Evolutionary conservation across 257 asterid genomes (phyloP).

Genomic region (Capsicum baccatum): DNA sequence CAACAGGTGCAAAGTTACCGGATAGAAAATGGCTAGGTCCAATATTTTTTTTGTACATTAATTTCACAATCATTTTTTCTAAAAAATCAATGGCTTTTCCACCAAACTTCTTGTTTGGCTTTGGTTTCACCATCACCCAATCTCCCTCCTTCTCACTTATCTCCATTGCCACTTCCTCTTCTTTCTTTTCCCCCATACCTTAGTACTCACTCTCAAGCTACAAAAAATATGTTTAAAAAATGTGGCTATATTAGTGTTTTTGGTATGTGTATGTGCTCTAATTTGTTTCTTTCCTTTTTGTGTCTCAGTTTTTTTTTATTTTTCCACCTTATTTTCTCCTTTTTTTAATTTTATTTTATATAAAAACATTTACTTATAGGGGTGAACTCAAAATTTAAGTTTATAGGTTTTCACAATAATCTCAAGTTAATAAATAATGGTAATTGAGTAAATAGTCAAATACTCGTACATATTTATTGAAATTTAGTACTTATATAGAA

Average conservation of each 20-base stretch:
- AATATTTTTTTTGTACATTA: not conserved
- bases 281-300: not conserved
- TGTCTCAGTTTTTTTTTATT: not conserved
- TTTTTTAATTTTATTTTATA: not conserved
- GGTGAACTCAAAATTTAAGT: not conserved
- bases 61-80: conserved; percentile 9
- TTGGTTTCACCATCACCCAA: conserved; percentile 21
- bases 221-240: not conserved
- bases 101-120: not conserved
- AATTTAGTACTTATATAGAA: too few species aligned
- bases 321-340: not conserved
- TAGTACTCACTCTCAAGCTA: not conserved
- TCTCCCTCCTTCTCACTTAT: not conserved
- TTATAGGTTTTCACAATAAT: fast-evolving
- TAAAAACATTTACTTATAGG: not conserved
- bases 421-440: too few species aligned
- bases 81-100: conserved; percentile 26
- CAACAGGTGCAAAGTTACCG: conserved; percentile 9
- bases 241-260: not conserved
- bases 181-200: not conserved
- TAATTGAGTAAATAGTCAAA: not conserved
- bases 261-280: not conserved
- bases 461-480: not conserved
- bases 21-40: not conserved
- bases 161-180: not conserved